These are phyloP conservation scores for Centella asiatica DNA, from an alignment of 129 eudicot species.

Conservation along the genomic window DNA sequence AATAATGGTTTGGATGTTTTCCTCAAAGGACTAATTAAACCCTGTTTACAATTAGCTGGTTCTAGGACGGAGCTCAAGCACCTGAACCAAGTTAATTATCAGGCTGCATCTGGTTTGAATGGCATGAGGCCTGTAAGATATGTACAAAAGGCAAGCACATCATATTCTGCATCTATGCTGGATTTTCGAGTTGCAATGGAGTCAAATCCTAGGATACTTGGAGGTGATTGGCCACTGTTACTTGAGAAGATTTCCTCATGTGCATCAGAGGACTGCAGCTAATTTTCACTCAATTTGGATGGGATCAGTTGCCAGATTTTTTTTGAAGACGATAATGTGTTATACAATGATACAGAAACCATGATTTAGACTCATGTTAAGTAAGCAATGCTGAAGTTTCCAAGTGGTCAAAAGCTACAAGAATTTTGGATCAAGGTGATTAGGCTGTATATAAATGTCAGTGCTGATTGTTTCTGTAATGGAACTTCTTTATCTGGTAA, in stretches of 20 bases:
- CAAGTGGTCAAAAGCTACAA: conserved; percentile 26
- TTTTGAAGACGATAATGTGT: conserved; percentile 16
- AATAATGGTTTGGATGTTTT: conserved; percentile 63
- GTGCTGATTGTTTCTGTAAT: conserved; percentile 44
- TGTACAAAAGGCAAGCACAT: conserved; percentile 17
- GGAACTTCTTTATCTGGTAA: conserved; percentile 39
- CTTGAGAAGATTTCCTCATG: conserved; percentile 49
- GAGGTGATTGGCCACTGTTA: conserved; percentile 8
- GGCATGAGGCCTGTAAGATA: conserved; percentile 17
- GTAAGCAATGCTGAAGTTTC: conserved; percentile 16
- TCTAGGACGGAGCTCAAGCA: conserved; percentile 27
- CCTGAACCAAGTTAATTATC: conserved; percentile 13
- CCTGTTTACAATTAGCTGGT: conserved; percentile 43
- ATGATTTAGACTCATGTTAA: conserved; percentile 12
- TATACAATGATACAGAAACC: conserved; percentile 20
- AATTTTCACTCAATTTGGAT: neutral
- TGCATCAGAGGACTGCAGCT: conserved; percentile 19
- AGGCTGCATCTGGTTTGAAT: conserved; percentile 16
- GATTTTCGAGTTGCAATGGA: conserved; percentile 64
- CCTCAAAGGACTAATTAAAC: conserved; percentile 44
- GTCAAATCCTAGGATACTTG: conserved; percentile 35
- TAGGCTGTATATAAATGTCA: conserved; percentile 69
- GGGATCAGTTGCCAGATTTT: neutral
- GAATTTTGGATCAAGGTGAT: conserved; percentile 41
- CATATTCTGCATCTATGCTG: conserved; percentile 30